Evolutionary conservation across 352 stramenopile genomes (phyloP).

Genomic region (Thraustochytrium sp.): DNA sequence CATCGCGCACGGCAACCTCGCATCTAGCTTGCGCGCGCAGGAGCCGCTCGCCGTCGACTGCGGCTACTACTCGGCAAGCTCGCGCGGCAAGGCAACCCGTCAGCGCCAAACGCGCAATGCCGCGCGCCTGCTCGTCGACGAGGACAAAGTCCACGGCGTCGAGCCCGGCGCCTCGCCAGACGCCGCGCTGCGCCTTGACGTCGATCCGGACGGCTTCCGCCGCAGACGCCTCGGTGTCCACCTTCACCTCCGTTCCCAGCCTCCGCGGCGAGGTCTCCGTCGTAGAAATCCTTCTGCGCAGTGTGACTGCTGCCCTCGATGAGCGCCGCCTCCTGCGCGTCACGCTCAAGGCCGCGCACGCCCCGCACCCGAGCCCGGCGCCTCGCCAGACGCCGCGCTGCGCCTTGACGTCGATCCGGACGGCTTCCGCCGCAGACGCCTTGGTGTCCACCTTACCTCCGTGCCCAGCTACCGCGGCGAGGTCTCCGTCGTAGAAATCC

Average conservation of each 20-base stretch:
- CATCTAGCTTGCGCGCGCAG: constrained; percentile 2
- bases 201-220: background rate
- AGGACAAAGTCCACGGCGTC: background rate
- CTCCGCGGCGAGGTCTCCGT: constrained; percentile 8
- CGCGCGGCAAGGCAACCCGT: background rate
- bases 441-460: too few relatives aligned
- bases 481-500: constrained; percentile 20
- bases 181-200: constrained; percentile 3
- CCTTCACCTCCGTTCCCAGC: too few relatives aligned
- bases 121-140: background rate
- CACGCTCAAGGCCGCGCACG: background rate
- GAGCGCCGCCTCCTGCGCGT: background rate
- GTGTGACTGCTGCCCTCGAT: background rate
- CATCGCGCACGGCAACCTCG: constrained; percentile 19
- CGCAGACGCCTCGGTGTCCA: background rate
- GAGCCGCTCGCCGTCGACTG: constrained; percentile 34
- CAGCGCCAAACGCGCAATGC: constrained; percentile 14
- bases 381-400: background rate
- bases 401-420: background rate
- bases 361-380: background rate
- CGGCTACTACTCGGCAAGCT: constrained; percentile 5
- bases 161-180: background rate
- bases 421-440: background rate
- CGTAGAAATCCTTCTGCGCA: constrained; percentile 5
- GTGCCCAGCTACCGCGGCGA: background rate